These are phyloP conservation scores for Candida maesae DNA, from an alignment of 805 yeast species.

Conservation along the genomic window DNA sequence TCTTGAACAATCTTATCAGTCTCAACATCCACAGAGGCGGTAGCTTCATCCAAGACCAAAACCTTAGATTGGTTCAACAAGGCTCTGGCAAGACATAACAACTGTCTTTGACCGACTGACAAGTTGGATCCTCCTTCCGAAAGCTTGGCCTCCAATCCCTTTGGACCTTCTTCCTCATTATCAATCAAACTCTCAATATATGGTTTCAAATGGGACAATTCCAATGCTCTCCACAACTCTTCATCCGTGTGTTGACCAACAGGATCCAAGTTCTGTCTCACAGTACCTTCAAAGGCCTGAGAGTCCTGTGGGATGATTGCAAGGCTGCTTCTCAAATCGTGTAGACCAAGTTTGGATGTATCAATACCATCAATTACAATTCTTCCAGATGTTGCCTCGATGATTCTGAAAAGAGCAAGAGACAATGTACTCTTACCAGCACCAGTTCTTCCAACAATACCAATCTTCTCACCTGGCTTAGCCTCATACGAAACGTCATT, in stretches of 20 bases:
- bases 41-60: conserved; percentile 77
- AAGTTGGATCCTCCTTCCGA: conserved; percentile 69
- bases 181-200: conserved; percentile 58
- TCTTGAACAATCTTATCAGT: conserved; percentile 76
- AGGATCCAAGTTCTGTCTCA: conserved; percentile 87
- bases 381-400: conserved; percentile 67
- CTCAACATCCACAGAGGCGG: conserved; percentile 86
- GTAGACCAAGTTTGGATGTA: conserved; percentile 61
- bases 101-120: conserved; percentile 75
- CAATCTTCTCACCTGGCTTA: conserved; percentile 77
- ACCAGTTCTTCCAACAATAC: conserved; percentile 96
- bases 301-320: conserved; percentile 94
- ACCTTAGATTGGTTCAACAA: conserved; percentile 59
- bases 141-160: conserved; percentile 49
- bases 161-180: conserved; percentile 32
- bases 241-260: conserved; percentile 61
- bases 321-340: conserved; percentile 70
- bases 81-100: conserved; percentile 80
- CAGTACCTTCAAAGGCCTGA: conserved; percentile 83
- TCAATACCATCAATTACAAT: conserved; percentile 70
- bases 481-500: conserved; percentile 62
- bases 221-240: conserved; percentile 79
- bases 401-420: conserved; percentile 77
- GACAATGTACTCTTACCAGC: conserved; percentile 92
- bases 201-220: conserved; percentile 69